Base-by-base conservation (phyloP, 805 yeast species). In the Kluyveromyces nonfermentans region DNA sequence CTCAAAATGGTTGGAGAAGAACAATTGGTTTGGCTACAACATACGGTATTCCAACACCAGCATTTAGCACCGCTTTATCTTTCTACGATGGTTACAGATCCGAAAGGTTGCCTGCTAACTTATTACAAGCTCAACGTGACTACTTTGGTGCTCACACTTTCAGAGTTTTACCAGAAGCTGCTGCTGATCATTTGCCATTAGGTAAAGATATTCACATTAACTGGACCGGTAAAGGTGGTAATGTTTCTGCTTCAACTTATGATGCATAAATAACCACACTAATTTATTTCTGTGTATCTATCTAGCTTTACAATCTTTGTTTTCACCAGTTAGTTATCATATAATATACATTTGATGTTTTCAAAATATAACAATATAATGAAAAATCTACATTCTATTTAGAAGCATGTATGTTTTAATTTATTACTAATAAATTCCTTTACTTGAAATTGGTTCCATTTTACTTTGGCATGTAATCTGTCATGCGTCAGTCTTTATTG, bases 161-260 rank as follows among this genome's bases (percentile, higher is more conserved):
- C 88, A 79, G 79, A 70, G 94, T 93, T 53, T 75, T 88, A 66
- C 95, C 95, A 59, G 93, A 90, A 70, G 68, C 59, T 59, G 96
- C 87, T 59, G 74, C 77, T 64, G 87, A 72, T 43, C 70, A 70
- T 65, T 77, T 85, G 71, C 90, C 93, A 73, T 80, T 71, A 54
- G 93, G 77, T 61, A 72, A 78, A 56, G 80, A 82, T 74, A 83
- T 90, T 70, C 98, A 90, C 75, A 77, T 93, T 65, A 90, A 90
- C 93, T 90, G 98, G 98, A 90, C 97, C 55, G 97, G 97, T 69
- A 81, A 80, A 63, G 97, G 98, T 73, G 98, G 98, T 76, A 82
- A 93, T 72, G 85, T 89, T 56, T 85, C 96, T 58, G 96, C 98
- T 51, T 73, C 95, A 40, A 86, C 95, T 59, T 90, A 90, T 72